Evolutionary conservation across 192 early-diverging fungal genomes (phyloP).

Genomic region (Irineochytrium annulatum): DNA sequence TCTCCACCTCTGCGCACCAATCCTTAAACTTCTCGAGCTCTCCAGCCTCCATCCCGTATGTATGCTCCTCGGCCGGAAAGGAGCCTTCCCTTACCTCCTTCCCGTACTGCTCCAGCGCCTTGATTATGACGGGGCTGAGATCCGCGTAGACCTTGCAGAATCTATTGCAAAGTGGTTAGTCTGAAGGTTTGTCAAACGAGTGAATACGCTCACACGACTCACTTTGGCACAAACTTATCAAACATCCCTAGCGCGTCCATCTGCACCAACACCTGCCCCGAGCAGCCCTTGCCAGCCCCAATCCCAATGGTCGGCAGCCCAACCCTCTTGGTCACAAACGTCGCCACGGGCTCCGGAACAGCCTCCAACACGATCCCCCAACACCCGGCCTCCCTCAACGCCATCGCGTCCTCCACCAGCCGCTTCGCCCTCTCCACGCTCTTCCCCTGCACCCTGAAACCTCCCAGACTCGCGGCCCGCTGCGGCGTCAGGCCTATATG

Average conservation of each 20-base stretch:
- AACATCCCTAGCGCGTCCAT: slow-evolving; percentile 90
- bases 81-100: slow-evolving; percentile 67
- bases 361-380: slow-evolving; percentile 90
- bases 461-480: slow-evolving; percentile 77
- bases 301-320: slow-evolving; percentile 94
- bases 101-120: slow-evolving; percentile 68
- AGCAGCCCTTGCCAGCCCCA: slow-evolving; percentile 81
- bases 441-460: slow-evolving; percentile 90
- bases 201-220: slow-evolving; percentile 16
- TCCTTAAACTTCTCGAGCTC: slow-evolving; percentile 48
- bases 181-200: background rate
- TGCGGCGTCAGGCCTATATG: slow-evolving; percentile 97
- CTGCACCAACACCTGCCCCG: slow-evolving; percentile 92
- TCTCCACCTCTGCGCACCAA: slow-evolving; percentile 16
- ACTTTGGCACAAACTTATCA: slow-evolving; percentile 86
- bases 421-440: slow-evolving; percentile 68
- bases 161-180: slow-evolving; percentile 24
- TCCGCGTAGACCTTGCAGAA: slow-evolving; percentile 88
- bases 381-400: slow-evolving; percentile 86
- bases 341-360: slow-evolving; percentile 84
- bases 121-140: slow-evolving; percentile 67
- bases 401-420: slow-evolving; percentile 82
- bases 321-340: slow-evolving; percentile 73
- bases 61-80: slow-evolving; percentile 77
- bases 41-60: slow-evolving; percentile 68